phyloP scores from a whole-genome alignment of 31 red algal species.

The Odonthalia washingtoniensis region DNA sequence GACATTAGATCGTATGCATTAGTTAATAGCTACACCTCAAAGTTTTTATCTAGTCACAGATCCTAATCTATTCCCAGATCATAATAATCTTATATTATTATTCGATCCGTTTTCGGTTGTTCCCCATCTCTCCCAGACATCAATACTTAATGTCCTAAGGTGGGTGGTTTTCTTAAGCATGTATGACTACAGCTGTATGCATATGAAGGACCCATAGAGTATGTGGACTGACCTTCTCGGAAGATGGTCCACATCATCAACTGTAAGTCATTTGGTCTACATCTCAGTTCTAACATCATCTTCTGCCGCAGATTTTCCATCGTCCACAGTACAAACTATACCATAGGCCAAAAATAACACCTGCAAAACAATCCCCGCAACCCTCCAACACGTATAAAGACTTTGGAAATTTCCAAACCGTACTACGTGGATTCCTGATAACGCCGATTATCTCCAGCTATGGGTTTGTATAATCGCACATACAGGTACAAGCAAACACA shows the following conservation, averaged over 20 bases:
- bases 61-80: conserved; percentile 1
- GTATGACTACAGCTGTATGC: background rate
- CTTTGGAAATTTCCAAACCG: background rate
- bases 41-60: conserved; percentile 40
- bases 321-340: background rate
- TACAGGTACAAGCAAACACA: background rate
- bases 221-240: conserved; percentile 15
- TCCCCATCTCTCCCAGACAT: conserved; percentile 9
- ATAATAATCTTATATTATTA: conserved; percentile 47
- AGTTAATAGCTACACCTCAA: conserved; percentile 28
- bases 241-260: background rate
- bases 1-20: conserved; percentile 47
- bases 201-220: background rate
- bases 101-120: conserved; percentile 55
- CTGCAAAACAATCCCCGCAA: background rate
- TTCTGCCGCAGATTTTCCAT: background rate
- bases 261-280: background rate
- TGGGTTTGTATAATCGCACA: background rate
- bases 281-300: background rate
- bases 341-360: background rate
- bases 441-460: background rate
- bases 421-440: background rate
- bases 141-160: conserved; percentile 7
- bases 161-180: conserved; percentile 50
- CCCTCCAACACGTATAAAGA: background rate